phyloP scores from a whole-genome alignment of 1,284 basidiomycete species.

The Leccinum subspadiceum region DNA sequence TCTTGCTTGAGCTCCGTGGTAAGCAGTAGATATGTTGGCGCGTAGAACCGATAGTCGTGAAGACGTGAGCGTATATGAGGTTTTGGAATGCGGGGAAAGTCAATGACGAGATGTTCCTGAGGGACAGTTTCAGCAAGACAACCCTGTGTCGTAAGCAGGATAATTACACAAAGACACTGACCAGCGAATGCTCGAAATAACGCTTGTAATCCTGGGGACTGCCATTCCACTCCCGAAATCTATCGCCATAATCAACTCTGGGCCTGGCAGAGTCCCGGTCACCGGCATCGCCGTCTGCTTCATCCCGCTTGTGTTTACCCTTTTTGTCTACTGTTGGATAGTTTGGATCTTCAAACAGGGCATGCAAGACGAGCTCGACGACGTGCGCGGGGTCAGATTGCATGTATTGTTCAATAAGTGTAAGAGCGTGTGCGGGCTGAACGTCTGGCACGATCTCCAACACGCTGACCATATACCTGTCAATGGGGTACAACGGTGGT shows the following conservation, averaged over 20 bases:
- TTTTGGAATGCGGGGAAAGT: conserved; percentile 60
- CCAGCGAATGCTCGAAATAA: conserved; percentile 53
- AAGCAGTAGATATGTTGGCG: conserved; percentile 54
- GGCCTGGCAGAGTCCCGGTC: conserved; percentile 23
- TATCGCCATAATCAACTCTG: conserved; percentile 49
- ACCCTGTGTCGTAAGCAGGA: neutral
- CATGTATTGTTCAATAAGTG: conserved; percentile 44
- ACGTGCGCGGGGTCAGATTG: conserved; percentile 36
- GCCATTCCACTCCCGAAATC: conserved; percentile 40
- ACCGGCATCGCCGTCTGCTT: conserved; percentile 21
- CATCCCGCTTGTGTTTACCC: conserved; percentile 50
- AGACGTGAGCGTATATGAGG: conserved; percentile 47
- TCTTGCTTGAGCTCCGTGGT: conserved; percentile 34
- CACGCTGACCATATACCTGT: conserved; percentile 42
- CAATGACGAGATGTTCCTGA: conserved; percentile 51
- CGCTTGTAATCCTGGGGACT: conserved; percentile 26
- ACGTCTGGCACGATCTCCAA: conserved; percentile 71
- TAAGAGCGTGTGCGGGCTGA: conserved; percentile 47
- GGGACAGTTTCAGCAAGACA: conserved; percentile 4
- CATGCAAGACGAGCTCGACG: conserved; percentile 53
- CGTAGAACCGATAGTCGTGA: conserved; percentile 49
- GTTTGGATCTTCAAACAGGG: conserved; percentile 56
- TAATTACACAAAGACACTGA: conserved; percentile 29
- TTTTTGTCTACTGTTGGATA: conserved; percentile 61
- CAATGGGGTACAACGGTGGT: conserved; percentile 13